Evolutionary conservation across 1,139 yeast genomes (phyloP).

Genomic region (Scheffersomyces cryptocercus): DNA sequence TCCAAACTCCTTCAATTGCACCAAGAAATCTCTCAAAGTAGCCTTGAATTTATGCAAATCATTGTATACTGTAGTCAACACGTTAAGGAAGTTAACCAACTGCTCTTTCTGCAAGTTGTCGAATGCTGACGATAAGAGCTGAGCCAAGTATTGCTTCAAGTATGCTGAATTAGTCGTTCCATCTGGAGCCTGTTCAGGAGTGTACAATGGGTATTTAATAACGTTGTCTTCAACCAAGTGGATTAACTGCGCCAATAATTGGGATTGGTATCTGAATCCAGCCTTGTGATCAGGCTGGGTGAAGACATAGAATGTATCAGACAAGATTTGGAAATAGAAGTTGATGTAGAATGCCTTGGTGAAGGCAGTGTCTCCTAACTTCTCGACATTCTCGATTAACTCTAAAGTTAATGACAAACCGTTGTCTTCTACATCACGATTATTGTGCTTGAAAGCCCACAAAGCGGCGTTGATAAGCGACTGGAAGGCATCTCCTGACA

Average conservation of each 20-base stretch:
- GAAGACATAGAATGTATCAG: conserved; percentile 89
- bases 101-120: conserved; percentile 87
- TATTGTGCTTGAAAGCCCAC: conserved; percentile 98
- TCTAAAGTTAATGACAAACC: conserved; percentile 84
- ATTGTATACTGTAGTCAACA: conserved; percentile 69
- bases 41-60: conserved; percentile 80
- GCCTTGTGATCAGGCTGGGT: conserved; percentile 98
- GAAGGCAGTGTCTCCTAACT: conserved; percentile 72
- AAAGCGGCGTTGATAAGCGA: conserved; percentile 89
- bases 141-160: conserved; percentile 79
- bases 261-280: conserved; percentile 87
- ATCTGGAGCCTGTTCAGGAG: conserved; percentile 69
- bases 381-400: conserved; percentile 79
- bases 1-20: conserved; percentile 93
- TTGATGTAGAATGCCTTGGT: conserved; percentile 86
- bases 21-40: conserved; percentile 90
- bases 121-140: conserved; percentile 82
- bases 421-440: conserved; percentile 90
- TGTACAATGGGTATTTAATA: conserved; percentile 76
- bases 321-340: conserved; percentile 84
- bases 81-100: conserved; percentile 76
- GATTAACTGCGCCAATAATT: conserved; percentile 78
- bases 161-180: conserved; percentile 83
- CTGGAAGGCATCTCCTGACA: conserved; percentile 91
- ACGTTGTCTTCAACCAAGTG: conserved; percentile 78